Base-by-base conservation (phyloP, 768 basidiomycete genomes). In the Boletus rubroflammeus region DNA sequence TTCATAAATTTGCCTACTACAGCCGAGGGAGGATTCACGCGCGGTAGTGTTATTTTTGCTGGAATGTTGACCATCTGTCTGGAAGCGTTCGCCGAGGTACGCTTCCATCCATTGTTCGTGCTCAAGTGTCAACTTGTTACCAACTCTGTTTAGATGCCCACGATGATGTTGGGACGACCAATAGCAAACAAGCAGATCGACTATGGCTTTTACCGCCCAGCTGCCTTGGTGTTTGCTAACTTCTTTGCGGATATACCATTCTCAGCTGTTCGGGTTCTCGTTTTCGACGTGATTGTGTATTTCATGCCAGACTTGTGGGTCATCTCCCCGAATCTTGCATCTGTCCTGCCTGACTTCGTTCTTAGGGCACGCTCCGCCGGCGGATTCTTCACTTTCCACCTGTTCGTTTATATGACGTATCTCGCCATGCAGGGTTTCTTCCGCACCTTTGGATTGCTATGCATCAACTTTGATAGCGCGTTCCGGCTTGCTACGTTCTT, bases 401-500 rank as follows among this genome's bases (percentile, higher is more conserved):
- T 93, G 21, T 78, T 88, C 69, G 77, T 78, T 47, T 87, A 86
- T 56, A 19, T 81, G 25, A 79, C 82, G 2, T 90, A 81, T 67
- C 73, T 92, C 48, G 68, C 82, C 23, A 86, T 93, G 83, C 87
- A 90, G 70, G 88, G 84, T 0, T 90, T 93, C 76, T 96, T 94
- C 82, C 75, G 90, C 38, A 83, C 83, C 0, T 79, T 88, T 53
- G 87, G 86, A 29, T 67, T 78, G 51, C 67, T 84, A 57, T 83
- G 77, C 62, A 66, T 71, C 58, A 79, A 76, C 70, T 84, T 82
- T 63, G 77, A 82, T 56, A 73, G 72, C 41, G 81, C 75, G 13
- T 81, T 78, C 68, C 77, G 75, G 53, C 74, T 82, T 28, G 81
- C 78, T 31, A 80, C 76, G 39, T 81, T 91, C 74, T 84, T 91